Conservation (phyloP, 306 rosid genomes). For the Corylus heterophylla region DNA sequence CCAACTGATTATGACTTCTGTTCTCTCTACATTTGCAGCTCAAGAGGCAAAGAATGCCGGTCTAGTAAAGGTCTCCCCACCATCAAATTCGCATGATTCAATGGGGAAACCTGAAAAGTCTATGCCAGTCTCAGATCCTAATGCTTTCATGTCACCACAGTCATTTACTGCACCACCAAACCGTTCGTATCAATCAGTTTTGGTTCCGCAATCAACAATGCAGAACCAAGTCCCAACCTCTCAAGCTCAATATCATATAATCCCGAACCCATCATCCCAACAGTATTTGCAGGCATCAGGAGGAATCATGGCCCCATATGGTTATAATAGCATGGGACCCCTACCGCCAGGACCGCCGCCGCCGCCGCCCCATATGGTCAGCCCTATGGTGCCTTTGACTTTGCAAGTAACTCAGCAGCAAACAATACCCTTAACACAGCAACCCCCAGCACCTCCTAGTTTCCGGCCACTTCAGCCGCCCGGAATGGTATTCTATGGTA, state of each 20-base stretch:
- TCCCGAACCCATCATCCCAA: slow-evolving; percentile 58
- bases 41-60: slow-evolving; percentile 82
- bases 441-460: slow-evolving; percentile 61
- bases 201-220: slow-evolving; percentile 51
- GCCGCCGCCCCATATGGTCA: slow-evolving; percentile 55
- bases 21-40: slow-evolving; percentile 85
- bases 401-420: slow-evolving; percentile 56
- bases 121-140: slow-evolving; percentile 49
- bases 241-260: slow-evolving; percentile 70
- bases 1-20: slow-evolving; percentile 85
- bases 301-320: slow-evolving; percentile 58
- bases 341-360: slow-evolving; percentile 58
- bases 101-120: slow-evolving; percentile 48
- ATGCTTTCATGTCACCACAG: slow-evolving; percentile 56
- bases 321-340: slow-evolving; percentile 58
- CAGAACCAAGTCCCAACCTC: slow-evolving; percentile 55
- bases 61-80: slow-evolving; percentile 32
- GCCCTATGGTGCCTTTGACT: slow-evolving; percentile 54
- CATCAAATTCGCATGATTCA: slow-evolving; percentile 40
- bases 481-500: slow-evolving; percentile 71
- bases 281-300: slow-evolving; percentile 68
- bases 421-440: slow-evolving; percentile 44
- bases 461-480: slow-evolving; percentile 85
- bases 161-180: slow-evolving; percentile 46
- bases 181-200: slow-evolving; percentile 69